Conservation (phyloP, 352 stramenopile genomes). For the Globisporangium barbulae region DNA sequence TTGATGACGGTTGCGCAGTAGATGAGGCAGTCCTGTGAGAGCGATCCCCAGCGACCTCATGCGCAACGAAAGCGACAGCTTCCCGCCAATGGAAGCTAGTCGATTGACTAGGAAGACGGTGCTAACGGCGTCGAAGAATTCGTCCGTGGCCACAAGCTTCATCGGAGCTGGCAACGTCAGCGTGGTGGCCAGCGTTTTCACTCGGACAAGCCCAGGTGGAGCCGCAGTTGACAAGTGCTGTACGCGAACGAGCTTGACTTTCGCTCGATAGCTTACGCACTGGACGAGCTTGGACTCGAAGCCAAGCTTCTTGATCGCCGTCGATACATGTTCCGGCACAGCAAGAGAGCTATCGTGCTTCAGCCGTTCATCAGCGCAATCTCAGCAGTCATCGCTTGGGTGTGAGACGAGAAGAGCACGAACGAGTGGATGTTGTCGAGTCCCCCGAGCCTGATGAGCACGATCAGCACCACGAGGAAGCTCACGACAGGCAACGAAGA, state of each 20-base stretch:
- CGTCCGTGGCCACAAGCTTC: neutral
- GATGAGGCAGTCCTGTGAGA: neutral
- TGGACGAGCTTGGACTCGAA: constrained; percentile 1
- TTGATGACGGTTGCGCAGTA: neutral
- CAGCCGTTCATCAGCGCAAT: constrained; percentile 5
- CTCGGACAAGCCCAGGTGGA: neutral
- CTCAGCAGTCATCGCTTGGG: neutral
- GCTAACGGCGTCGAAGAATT: constrained; percentile 1
- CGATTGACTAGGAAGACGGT: neutral
- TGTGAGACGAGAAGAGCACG: neutral
- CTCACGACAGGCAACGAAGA: neutral
- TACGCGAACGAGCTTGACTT: constrained; percentile 8
- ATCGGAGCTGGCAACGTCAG: neutral
- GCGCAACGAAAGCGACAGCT: neutral
- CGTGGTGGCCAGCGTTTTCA: neutral
- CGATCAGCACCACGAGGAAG: neutral
- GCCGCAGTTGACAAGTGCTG: neutral
- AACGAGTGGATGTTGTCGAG: neutral
- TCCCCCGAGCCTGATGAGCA: neutral
- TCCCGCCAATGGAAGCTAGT: neutral
- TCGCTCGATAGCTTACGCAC: neutral
- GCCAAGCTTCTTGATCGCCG: neutral
- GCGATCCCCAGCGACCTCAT: neutral
- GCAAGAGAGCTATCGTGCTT: neutral
- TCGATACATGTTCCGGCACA: constrained; percentile 7